Evolutionary conservation across 2,329 filamentous ascomycete species (phyloP), one percentile per base, ranked within the genome.

Genomic region (Ascochyta viciae-villosae): DNA sequence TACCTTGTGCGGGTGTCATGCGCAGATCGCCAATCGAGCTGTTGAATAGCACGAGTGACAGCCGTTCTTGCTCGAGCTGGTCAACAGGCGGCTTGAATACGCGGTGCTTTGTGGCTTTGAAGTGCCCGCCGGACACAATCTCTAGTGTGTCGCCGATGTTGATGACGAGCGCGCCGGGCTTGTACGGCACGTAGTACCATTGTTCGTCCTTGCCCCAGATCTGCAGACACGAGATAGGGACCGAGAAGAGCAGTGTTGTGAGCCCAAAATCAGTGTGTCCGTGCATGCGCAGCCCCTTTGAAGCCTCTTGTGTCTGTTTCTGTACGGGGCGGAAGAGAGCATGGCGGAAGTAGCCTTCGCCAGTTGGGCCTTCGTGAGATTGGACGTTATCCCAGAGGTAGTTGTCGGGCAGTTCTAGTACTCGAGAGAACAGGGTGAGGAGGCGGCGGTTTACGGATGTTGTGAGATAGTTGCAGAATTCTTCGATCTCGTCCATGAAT

Each of bases 401-500:
- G 29, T 67, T 54, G 39, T 67, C 64, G 9, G 64, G 62, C 8
- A 67, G 43, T 31, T 67, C 64, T 37, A 67, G 61, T 0, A 67
- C 64, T n/a, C 62, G 61, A 1, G 64, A 67, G 47, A 67, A 65
- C 6, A 67, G 56, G 4, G 60, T 65, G 22, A 67, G 61, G 9
- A 67, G 59, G 3, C 80, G 70, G 4, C 78, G 73, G 64, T 81
- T 82, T 16, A 82, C 79, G 0, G 78, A 81, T 40, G 78, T 71
- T 13, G 78, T 81, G n/a, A 82, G 66, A 59, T 82, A 82, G 65
- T 78, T 75, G 70, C 74, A 74, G 63, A 81, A 81, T 0, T 73
- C 70, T 47, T 75, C 75, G 45, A 82, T 80, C 58, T 82, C 80
- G 56, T 82, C 80, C 79, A 82, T 81, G 57, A 81, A 81, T 0